A percentile compares a stretch with the other conserved stretches of the same genome.
Conservation (phyloP, 352 stramenopile genomes). For the Pythium sp. region DNA sequence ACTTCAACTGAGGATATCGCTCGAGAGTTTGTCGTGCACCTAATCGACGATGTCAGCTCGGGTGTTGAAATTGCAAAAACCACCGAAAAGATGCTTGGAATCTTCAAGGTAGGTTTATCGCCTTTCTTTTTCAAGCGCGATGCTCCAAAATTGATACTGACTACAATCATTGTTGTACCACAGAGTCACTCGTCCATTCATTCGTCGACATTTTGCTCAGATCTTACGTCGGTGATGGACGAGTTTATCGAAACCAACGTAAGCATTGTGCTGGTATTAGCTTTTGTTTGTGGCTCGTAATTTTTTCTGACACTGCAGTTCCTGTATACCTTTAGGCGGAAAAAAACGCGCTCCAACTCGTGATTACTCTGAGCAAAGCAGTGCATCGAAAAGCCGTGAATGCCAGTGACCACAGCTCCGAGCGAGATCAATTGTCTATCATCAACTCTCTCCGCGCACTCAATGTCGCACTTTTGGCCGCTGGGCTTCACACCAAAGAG, state of each 20-base stretch:
- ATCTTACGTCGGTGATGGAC: conserved; percentile 43
- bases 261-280: conserved; percentile 8
- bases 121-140: background rate
- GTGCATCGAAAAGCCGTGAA: conserved; percentile 50
- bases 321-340: conserved; percentile 38
- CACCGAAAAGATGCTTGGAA: conserved; percentile 61
- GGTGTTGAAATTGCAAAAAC: conserved; percentile 65
- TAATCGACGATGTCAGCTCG: conserved; percentile 61
- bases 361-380: conserved; percentile 73
- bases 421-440: conserved; percentile 58
- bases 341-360: conserved; percentile 66
- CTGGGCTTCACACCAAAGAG: conserved; percentile 43
- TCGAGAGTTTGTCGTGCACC: conserved; percentile 37
- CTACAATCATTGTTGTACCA: background rate
- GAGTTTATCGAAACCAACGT: conserved; percentile 34
- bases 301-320: background rate
- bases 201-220: conserved; percentile 53
- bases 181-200: conserved; percentile 79
- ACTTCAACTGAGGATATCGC: conserved; percentile 27
- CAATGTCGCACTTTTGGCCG: conserved; percentile 67
- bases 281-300: background rate
- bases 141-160: background rate
- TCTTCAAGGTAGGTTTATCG: conserved; percentile 58
- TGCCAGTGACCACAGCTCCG: conserved; percentile 28
- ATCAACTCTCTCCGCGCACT: conserved; percentile 66